Base-by-base conservation (phyloP, 176 grass and related monocot genomes). In the Miscanthus lutarioriparius region DNA sequence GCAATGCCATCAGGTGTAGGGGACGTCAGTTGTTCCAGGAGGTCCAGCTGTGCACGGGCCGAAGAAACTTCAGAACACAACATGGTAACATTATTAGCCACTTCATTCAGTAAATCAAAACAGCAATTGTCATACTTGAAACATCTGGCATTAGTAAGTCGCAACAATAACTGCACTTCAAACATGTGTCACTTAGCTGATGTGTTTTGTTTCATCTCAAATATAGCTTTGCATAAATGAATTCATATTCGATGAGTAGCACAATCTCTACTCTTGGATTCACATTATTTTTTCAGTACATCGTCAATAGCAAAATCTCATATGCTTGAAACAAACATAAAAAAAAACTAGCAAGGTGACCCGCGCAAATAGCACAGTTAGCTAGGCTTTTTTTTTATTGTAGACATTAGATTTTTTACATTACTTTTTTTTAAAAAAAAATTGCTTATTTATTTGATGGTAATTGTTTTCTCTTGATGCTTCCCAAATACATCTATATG, bases 21-120 rank as follows among this genome's bases (percentile, higher is more conserved):
- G 72, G 94, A 89, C 62, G 87, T 88, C 80, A 99, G 91, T 61
- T 96, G 96, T 58, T 99, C 92, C 86, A 99, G 79, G 71, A 99
- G 86, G 92, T 94, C 91, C 90, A 99, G 39, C 72, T 94, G 93
- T 23, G 84, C 26, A 33, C 89, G 91, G 5, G 90, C 86, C 13
- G 93, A 96, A 71, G 96, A 99, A 71, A 86, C 93, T 98, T 75
- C 12, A 80, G 40, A 67, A 56, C 33, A 71, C 6, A 68, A 61
- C 13, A 74, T 49, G 56, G 2, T 35, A 38, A 20, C 56, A 68
- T 85, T 14, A 90, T 85, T 19, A 90, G 54, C 40, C 39, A 39
- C 7, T 53, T 82, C 32, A 41, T 3, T 27, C 63, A 69, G 15
- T 84, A 30, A 69, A 38, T 54, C 8, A 41, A 67, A 67, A 41